These are phyloP conservation scores for Leccinellum albellum DNA, from an alignment of 768 basidiomycete genomes.

Conservation along the genomic window DNA sequence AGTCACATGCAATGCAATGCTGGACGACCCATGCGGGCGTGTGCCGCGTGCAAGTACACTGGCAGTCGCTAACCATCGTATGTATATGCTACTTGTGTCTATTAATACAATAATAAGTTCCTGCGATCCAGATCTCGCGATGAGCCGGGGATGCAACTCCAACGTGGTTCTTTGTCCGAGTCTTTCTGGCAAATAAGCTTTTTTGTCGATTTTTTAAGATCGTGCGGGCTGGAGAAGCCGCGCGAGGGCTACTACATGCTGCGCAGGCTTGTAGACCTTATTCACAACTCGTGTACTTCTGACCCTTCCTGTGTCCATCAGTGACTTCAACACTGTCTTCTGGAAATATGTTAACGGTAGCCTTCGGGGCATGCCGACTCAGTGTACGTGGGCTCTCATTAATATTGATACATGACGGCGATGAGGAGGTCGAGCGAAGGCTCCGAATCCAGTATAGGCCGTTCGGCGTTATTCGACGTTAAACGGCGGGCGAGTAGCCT, in stretches of 20 bases:
- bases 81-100: background rate
- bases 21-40: background rate
- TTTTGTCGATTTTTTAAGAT: background rate
- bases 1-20: background rate
- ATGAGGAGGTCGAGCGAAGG: background rate
- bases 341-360: background rate
- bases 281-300: background rate
- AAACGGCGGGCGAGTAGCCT: background rate
- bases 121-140: background rate
- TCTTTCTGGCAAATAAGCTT: background rate
- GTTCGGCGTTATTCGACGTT: background rate
- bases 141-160: background rate
- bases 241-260: background rate
- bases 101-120: background rate
- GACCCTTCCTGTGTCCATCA: background rate
- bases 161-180: background rate
- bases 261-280: background rate
- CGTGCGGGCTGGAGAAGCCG: background rate
- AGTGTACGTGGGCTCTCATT: background rate
- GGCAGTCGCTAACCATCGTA: background rate
- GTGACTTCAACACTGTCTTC: background rate
- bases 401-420: background rate
- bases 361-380: background rate
- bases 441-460: background rate
- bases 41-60: background rate